Base-by-base conservation (phyloP, 805 yeast genomes). In the Torulaspora gathmanii region DNA sequence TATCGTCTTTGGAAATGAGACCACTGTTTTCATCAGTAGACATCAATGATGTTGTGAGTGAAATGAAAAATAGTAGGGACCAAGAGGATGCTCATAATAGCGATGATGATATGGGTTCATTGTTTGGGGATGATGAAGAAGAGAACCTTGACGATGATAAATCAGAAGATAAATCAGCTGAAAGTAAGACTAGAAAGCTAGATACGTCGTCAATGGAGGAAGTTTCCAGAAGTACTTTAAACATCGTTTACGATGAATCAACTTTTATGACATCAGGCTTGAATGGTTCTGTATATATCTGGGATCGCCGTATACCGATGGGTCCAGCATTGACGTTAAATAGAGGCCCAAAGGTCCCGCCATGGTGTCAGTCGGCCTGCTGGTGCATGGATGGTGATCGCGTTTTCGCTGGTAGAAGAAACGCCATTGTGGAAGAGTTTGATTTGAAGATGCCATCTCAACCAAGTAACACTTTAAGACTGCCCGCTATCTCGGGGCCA, bases 401-500 rank as follows among this genome's bases (percentile, higher is more conserved):
- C 33, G 72, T 89, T 4, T 91, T 74, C 58, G 88, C 82, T 3
- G 99, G 98, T 0, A 75, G 99, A 51, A 77, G 99, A 64, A 93
- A 91, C 61, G 83, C 93, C 36, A 73, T 83, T 1, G 88, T 91
- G 4, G 96, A 91, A 54, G 87, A 83, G 57, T 77, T 77, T 43
- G 82, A 82, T 30, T 48, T 86, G 9, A 74, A 80, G 47, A 80
- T 78, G 76, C 69, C 69, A 2, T 75, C 83, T 0, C 72, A 71
- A 35, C 82, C 84, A 2, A 67, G 75, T 29, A 79, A 79, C 48
- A 64, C 76, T 1, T 67, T 91, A 38, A 80, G 77, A 58, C 83
- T 93, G 64, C 98, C 99, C 0, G 70, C 78, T 34, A 86, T 87
- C 3, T 84, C 95, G 1, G 99, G 99, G 0, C 89, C 96, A 0